Evolutionary conservation across 768 basidiomycete species (phyloP), one percentile per base, ranked within the genome.

Genomic region (Pholiota molesta): DNA sequence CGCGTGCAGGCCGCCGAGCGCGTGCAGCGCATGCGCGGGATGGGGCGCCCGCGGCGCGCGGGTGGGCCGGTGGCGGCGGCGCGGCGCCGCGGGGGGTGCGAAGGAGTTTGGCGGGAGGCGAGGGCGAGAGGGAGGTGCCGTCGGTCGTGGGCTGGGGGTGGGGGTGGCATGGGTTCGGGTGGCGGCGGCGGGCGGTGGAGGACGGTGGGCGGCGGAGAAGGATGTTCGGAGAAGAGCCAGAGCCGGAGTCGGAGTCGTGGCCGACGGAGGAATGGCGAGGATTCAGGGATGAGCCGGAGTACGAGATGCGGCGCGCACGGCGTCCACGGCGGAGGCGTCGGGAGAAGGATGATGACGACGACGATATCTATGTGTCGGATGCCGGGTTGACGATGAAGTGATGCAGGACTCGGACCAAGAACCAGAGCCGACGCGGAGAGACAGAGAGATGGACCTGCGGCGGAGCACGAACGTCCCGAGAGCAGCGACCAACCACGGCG

Each of bases 161-260:
- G 91, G 90, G 88, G 0, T 73, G 93, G 54, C 91, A 92, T 2
- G 87, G 85, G 61, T 91, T 87, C 72, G 87, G 77, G 14, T 79
- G 79, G 78, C 65, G 73, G 63, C 51, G 62, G 42, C 68, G 61
- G 44, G 72, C 60, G 60, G 66, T n/a, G 55, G 42, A 49, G 66
- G 60, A 35, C 62, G 66, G 28, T 23, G 26, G 26, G 26, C 26
- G 26, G 42, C 53, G 35, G 21, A 35, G 57, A 52, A 29, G 55
- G 6, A 44, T 29, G 52, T 9, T n/a, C 10, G 49, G 47, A 58
- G 47, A 57, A 49, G 37, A 44, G 42, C 37, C 33, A 19, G 44
- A 14, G 55, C 42, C 6, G 35, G 10, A 55, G 49, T 28, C 9
- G 52, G 39, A 59, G 47, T 23, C 23, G 28, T 16, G 49, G 44